Conservation (phyloP, 495 filamentous ascomycete species). For the Annulohypoxylon moriforme region DNA sequence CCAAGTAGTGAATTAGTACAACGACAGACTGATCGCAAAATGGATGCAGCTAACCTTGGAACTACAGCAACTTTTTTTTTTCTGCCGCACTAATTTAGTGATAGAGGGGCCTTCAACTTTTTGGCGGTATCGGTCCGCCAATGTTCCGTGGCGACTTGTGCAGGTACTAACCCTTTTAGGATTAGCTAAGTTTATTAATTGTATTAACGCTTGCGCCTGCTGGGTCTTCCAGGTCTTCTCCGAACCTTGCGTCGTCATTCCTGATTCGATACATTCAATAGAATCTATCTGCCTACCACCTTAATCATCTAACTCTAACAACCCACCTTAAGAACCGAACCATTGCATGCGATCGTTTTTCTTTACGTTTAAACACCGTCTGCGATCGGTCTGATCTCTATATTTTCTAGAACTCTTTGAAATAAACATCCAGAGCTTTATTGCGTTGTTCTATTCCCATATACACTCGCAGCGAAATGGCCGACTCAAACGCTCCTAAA, state of each 20-base stretch:
- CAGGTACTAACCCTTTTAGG: conserved; percentile 13
- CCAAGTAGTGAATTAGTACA: neutral
- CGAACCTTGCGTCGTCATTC: conserved; percentile 47
- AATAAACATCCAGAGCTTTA: neutral
- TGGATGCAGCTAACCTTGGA: conserved; percentile 1
- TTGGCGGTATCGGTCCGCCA: conserved; percentile 44
- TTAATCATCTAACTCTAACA: conserved; percentile 18
- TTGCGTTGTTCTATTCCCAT: conserved; percentile 9
- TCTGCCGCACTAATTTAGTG: conserved; percentile 30
- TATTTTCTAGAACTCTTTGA: conserved; percentile 13
- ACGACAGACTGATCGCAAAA: neutral
- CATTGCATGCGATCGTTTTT: conserved; percentile 28
- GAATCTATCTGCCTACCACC: conserved; percentile 37
- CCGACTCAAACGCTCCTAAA: conserved; percentile 77
- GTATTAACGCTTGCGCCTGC: conserved; percentile 19
- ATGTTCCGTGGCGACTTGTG: conserved; percentile 30
- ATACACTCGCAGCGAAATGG: conserved; percentile 51
- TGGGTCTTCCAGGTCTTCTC: conserved; percentile 37
- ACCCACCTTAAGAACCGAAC: conserved; percentile 17
- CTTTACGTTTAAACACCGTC: conserved; percentile 3
- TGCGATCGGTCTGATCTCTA: conserved; percentile 7
- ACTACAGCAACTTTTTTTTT: conserved; percentile 47
- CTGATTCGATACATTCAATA: conserved; percentile 37
- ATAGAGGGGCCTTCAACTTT: conserved; percentile 33
- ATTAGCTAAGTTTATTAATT: conserved; percentile 17